A percentile compares a stretch with the other conserved stretches of the same genome.
Conservation (phyloP, 768 basidiomycete species). For the Suillus variegatus region DNA sequence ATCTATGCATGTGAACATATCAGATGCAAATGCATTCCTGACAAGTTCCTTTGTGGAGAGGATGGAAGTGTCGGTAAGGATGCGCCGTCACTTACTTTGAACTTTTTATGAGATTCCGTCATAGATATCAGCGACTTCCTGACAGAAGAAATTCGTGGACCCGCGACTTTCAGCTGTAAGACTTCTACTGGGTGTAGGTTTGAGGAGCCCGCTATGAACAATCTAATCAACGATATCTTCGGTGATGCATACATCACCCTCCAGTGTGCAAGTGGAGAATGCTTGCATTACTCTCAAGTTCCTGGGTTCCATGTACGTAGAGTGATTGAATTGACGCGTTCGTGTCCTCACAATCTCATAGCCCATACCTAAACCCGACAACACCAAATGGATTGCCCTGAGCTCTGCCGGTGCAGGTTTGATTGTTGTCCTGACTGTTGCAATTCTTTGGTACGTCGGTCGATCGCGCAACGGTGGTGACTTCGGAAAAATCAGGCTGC, state of each 20-base stretch:
- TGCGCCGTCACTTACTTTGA: not conserved
- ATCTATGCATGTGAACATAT: slow-evolving; percentile 81
- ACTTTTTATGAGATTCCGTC: not conserved
- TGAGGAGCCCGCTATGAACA: slow-evolving; percentile 96
- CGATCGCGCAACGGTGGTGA: slow-evolving; percentile 59
- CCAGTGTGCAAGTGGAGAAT: slow-evolving; percentile 87
- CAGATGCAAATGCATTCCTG: slow-evolving; percentile 91
- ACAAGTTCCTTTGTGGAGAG: slow-evolving; percentile 93
- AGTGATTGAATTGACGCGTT: not conserved
- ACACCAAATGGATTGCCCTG: slow-evolving; percentile 78
- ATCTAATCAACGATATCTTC: slow-evolving; percentile 90
- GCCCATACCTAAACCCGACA: slow-evolving; percentile 82
- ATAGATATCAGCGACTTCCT: slow-evolving; percentile 95
- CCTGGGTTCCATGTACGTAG: slow-evolving; percentile 78
- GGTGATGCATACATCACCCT: slow-evolving; percentile 90
- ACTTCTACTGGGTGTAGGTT: slow-evolving; percentile 79
- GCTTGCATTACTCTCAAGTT: slow-evolving; percentile 89
- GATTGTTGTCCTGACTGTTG: slow-evolving; percentile 69
- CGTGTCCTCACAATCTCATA: slow-evolving; percentile 25
- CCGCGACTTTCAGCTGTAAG: slow-evolving; percentile 81
- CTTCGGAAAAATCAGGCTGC: slow-evolving; percentile 72
- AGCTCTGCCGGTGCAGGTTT: slow-evolving; percentile 79
- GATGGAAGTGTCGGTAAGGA: slow-evolving; percentile 86
- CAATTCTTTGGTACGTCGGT: slow-evolving; percentile 91
- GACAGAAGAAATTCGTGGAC: slow-evolving; percentile 85